Percentiles rank a stretch among this genome's conserved stretches.
These are phyloP conservation scores for Chlamydomonas urium DNA, from an alignment of 139 green algal species.

Conservation along the genomic window DNA sequence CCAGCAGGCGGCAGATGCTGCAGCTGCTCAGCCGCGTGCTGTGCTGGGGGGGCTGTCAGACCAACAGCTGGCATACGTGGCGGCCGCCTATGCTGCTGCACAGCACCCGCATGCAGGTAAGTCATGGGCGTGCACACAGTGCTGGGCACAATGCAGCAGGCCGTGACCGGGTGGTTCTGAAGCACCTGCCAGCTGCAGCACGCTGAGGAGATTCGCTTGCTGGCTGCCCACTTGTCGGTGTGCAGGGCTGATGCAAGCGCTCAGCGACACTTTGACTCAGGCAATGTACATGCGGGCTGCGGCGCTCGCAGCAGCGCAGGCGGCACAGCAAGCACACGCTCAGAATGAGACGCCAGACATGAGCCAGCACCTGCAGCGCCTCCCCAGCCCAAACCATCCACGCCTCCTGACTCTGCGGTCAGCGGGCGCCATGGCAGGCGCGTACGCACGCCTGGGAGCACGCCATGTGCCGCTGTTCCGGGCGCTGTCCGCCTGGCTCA, in stretches of 20 bases:
- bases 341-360: neutral
- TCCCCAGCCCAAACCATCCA: neutral
- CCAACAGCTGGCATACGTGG: slow-evolving; percentile 4
- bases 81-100: neutral
- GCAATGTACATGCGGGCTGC: neutral
- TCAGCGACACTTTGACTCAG: neutral
- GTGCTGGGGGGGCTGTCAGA: neutral
- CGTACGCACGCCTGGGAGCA: neutral
- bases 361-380: neutral
- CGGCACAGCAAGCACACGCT: neutral
- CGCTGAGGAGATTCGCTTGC: no score
- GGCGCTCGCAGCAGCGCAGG: neutral
- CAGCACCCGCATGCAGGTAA: neutral
- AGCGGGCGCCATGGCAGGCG: neutral
- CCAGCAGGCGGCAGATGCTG: neutral
- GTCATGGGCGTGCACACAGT: neutral
- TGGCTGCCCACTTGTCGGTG: no score
- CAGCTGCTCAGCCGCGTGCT: neutral
- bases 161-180: neutral
- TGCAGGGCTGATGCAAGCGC: neutral
- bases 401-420: slow-evolving; percentile 6
- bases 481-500: slow-evolving; percentile 9
- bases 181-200: neutral
- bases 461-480: neutral
- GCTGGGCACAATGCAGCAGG: neutral